Evolutionary conservation across 2,329 filamentous ascomycete genomes (phyloP), one percentile per base, ranked within the genome.

Genomic region (Apiospora sp.): DNA sequence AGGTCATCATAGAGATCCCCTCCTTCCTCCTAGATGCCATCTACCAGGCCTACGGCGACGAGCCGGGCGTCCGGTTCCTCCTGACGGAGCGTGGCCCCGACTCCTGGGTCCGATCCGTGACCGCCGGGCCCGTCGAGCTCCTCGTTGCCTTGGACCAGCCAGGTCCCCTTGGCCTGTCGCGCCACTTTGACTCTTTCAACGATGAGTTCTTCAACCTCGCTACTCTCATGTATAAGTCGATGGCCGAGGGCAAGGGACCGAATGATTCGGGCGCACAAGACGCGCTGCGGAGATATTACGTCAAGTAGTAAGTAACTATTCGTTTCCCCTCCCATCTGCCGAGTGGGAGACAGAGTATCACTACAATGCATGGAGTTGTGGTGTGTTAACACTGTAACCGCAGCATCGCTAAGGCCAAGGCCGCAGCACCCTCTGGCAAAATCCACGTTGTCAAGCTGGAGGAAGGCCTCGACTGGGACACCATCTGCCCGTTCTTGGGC

Each of bases 361-460:
- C 46, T 8, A n/a, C 46, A 3, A 49, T n/a, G 46, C 22, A 49
- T n/a, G 46, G n/a, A 49, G 19, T 7, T 49, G 22, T 12, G 22
- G 1, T 22, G n/a, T 49, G 22, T 22, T 49, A n/a, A 49, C 10
- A 10, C 22, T 4, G 22, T n/a, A n/a, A 49, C 46, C n/a, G 19
- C 13, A 64, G 61, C 30, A 67, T 67, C 61, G 61, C 30, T 8
- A 37, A 24, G 30, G 30, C 41, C 30, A 67, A 67, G 61, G 30
- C 61, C 30, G 12, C 19, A n/a, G 61, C 61, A 13, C 61, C 61
- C 7, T 14, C 61, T 10, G 61, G 41, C 30, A 37, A 41, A n/a
- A 30, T 67, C 19, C 61, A 41, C 30, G 61, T 67, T n/a, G 24
- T 67, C 61, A 67, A 67, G 61, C 30, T 67, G 16, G 61, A 67